These are phyloP conservation scores for Russula sp. DNA, from an alignment of 768 basidiomycete species.

Conservation along the genomic window DNA sequence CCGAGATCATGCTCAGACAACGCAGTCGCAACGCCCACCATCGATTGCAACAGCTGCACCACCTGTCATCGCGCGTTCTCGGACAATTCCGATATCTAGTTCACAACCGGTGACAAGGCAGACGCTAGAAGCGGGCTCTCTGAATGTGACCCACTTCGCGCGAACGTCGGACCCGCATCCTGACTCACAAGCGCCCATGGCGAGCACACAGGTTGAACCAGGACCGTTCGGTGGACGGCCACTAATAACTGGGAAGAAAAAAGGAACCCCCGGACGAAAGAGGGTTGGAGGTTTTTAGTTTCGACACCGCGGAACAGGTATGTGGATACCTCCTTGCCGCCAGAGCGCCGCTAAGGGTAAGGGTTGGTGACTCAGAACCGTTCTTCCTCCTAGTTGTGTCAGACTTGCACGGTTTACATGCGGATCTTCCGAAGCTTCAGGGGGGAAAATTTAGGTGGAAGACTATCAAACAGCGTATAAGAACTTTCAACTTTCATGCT, in stretches of 20 bases:
- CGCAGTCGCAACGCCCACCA: not conserved
- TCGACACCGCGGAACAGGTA: not conserved
- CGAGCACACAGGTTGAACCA: constrained; percentile 66
- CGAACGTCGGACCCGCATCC: not conserved
- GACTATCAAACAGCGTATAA: not conserved
- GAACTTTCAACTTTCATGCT: not conserved
- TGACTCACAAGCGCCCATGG: constrained; percentile 29
- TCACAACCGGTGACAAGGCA: not conserved
- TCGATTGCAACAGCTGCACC: not conserved
- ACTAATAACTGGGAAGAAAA: constrained; percentile 42
- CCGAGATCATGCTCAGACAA: not conserved
- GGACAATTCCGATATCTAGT: not conserved
- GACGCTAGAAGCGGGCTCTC: not conserved
- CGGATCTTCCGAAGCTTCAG: not conserved
- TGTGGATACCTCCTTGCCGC: not conserved
- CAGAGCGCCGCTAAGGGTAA: too few relatives aligned
- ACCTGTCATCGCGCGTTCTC: not conserved
- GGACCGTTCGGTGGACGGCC: constrained; percentile 65
- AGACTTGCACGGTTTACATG: not conserved
- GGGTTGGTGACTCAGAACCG: too few relatives aligned
- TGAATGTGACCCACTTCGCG: not conserved
- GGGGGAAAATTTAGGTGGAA: not conserved
- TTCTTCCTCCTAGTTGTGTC: not conserved
- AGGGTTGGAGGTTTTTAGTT: constrained; percentile 65
- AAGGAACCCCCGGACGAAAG: constrained; percentile 45